Evolutionary conservation across 257 asterid genomes (phyloP), one percentile per base, ranked within the genome.

Genomic region (Jasminum sambac): DNA sequence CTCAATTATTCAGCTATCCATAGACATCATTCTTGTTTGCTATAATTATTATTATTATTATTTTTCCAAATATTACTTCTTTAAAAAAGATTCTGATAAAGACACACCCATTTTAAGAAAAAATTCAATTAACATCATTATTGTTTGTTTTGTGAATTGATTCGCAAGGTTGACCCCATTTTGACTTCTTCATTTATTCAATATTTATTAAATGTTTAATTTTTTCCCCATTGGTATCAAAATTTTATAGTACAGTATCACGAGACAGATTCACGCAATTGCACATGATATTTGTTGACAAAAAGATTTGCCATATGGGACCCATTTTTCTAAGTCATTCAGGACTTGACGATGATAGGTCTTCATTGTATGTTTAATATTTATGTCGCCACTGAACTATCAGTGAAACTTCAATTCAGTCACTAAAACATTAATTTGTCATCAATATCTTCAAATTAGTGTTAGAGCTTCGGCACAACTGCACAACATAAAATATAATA

Each of bases 291-390:
- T 43, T 50, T 50, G 70, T 39, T 36, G 63, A 72, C 36, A n/a
- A 17, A 43, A 36, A 34, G 58, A 37, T 64, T 65, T 24, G 42
- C 13, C 57, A 36, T 24, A 13, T 39, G 66, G 73, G 74, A 23
- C 67, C 74, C 67, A 23, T 4, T 43, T 6, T 16, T 11, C 50
- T 43, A n/a, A 13, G 14, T 11, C 50, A 43, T 6, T 5, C 43
- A 39, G 43, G 0, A 3, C 6, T 16, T 11, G 50, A 43, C 17
- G 12, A 43, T 13, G 50, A 13, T 13, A 2, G 50, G 16, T 43
- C 50, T 43, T 43, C 50, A 43, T 16, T 13, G 10, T 43, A 5
- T 11, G 50, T 13, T 11, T 13, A 43, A 43, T 43, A 11, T 43
- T 43, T 11, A 13, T 43, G 13, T 1, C 5, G 17, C 12, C 50